phyloP scores from a whole-genome alignment of 257 asterid species.

The Solanum medicagineum region DNA sequence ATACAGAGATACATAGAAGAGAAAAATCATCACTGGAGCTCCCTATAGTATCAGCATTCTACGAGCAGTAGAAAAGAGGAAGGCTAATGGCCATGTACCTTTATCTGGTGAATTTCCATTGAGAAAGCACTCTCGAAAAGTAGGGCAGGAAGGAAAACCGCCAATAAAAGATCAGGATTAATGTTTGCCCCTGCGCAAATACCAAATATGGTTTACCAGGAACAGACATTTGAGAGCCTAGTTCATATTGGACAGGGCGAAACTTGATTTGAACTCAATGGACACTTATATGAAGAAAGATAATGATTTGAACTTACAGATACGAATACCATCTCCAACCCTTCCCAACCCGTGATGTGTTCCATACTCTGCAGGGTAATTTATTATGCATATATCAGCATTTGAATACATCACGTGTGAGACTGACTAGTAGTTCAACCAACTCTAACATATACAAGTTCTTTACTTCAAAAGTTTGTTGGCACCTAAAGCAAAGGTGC shows the following conservation, averaged over 20 bases:
- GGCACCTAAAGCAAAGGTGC: background rate
- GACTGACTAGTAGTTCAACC: background rate
- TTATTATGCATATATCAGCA: background rate
- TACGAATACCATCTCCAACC: slow-evolving; percentile 83
- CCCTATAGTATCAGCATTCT: background rate
- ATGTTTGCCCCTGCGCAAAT: slow-evolving; percentile 61
- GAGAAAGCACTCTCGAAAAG: slow-evolving; percentile 92
- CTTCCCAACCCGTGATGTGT: slow-evolving; percentile 66
- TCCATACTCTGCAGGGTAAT: slow-evolving; percentile 52
- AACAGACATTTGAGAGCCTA: background rate
- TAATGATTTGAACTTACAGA: slow-evolving; percentile 45
- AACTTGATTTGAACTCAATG: background rate
- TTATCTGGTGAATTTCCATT: slow-evolving; percentile 97
- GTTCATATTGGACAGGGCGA: background rate
- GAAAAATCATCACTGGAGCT: background rate
- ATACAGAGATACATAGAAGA: background rate
- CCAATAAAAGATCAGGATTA: slow-evolving; percentile 94
- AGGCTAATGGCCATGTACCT: slow-evolving; percentile 33
- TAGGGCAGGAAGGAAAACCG: slow-evolving; percentile 97
- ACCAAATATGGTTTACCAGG: background rate
- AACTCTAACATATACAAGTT: background rate
- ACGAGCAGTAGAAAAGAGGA: background rate
- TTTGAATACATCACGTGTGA: background rate
- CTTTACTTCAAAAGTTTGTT: background rate
- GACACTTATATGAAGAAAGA: background rate